These are phyloP conservation scores for Tulasnella sp. DNA, from an alignment of 768 basidiomycete genomes.

Conservation along the genomic window DNA sequence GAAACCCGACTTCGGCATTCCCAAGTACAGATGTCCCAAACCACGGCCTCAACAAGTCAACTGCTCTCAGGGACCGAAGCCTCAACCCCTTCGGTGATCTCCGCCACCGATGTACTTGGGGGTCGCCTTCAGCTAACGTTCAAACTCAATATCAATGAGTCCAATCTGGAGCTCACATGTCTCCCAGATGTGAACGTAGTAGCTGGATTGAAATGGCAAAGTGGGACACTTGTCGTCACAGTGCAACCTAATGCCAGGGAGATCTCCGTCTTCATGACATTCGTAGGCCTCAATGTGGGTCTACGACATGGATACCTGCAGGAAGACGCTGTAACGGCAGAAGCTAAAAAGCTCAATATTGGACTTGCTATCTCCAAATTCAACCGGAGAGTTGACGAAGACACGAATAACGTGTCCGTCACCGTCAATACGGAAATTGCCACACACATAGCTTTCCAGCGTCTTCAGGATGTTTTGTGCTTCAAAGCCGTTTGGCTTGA, in stretches of 20 bases:
- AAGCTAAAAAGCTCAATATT: conserved; percentile 56
- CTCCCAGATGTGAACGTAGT: conserved; percentile 87
- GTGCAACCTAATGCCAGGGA: conserved; percentile 60
- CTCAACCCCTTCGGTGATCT: conserved; percentile 19
- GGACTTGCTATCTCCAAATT: conserved; percentile 21
- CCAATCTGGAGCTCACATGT: conserved; percentile 74
- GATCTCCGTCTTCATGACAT: conserved; percentile 59
- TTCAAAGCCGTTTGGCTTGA: conserved; percentile 95
- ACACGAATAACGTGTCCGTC: conserved; percentile 48
- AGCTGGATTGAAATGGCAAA: conserved; percentile 82
- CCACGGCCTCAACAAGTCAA: background rate
- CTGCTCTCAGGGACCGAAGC: too few relatives aligned
- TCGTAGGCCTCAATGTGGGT: conserved; percentile 68
- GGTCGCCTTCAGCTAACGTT: conserved; percentile 42
- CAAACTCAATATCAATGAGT: conserved; percentile 84
- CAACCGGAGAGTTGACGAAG: background rate
- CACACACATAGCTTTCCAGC: conserved; percentile 66
- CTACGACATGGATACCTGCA: conserved; percentile 46
- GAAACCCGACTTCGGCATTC: conserved; percentile 44
- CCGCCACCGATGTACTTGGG: conserved; percentile 17
- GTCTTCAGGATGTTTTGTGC: conserved; percentile 82
- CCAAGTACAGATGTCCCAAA: background rate
- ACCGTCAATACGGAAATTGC: conserved; percentile 77
- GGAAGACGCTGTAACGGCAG: conserved; percentile 46
- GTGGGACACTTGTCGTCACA: conserved; percentile 78